These are phyloP conservation scores for Solanum okadae DNA, from an alignment of 257 asterid species.

Conservation along the genomic window DNA sequence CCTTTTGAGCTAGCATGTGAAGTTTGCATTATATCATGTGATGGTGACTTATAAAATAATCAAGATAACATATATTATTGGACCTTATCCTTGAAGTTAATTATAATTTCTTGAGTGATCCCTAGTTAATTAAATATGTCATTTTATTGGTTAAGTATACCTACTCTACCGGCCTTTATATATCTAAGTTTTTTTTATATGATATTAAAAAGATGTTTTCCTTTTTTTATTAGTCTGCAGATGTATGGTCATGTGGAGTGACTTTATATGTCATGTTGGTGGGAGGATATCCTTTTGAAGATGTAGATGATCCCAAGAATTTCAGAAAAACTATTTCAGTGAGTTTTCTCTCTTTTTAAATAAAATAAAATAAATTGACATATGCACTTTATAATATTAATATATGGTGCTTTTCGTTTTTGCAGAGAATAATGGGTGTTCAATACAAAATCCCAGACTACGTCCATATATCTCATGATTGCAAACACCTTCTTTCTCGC, in stretches of 20 bases:
- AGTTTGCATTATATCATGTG: not conserved
- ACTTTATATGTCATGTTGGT: constrained; percentile 71
- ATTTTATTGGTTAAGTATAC: not conserved
- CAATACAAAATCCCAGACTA: constrained; percentile 59
- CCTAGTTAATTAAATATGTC: not conserved
- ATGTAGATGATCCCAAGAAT: constrained; percentile 49
- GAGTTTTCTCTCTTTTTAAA: not conserved
- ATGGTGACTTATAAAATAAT: not conserved
- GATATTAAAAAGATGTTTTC: not conserved
- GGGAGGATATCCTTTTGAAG: constrained; percentile 78
- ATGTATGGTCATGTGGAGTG: constrained; percentile 77
- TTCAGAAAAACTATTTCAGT: constrained; percentile 58
- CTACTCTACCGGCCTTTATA: not conserved
- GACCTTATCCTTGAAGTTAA: not conserved
- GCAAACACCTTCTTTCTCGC: constrained; percentile 48
- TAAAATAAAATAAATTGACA: not conserved
- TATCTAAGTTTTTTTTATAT: not conserved
- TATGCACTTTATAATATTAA: not conserved
- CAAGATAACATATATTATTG: not conserved
- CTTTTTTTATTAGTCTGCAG: constrained; percentile 32
- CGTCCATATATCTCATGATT: constrained; percentile 54
- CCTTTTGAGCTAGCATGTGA: not conserved
- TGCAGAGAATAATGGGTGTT: constrained; percentile 42
- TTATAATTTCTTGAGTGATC: not conserved
- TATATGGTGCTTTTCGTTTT: not conserved